phyloP scores from a whole-genome alignment of 768 basidiomycete species.

The Termitomyces sp. region DNA sequence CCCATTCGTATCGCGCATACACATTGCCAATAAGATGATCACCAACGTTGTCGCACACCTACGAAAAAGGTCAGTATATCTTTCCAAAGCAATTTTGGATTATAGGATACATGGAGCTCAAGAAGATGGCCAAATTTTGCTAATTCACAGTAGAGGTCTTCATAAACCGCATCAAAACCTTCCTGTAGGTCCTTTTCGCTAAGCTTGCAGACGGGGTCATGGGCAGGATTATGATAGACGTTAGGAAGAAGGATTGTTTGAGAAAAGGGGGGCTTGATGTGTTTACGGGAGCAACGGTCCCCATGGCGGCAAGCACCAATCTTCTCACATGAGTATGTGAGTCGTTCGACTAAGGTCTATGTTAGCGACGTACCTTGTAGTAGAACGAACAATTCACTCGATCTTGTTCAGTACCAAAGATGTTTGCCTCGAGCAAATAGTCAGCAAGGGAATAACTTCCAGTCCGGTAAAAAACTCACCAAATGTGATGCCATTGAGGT shows the following conservation, averaged over 20 bases:
- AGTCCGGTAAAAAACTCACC: slow-evolving; percentile 33
- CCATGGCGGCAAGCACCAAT: slow-evolving; percentile 99
- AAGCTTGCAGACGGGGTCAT: slow-evolving; percentile 86
- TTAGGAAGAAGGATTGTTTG: slow-evolving; percentile 96
- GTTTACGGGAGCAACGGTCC: slow-evolving; percentile 96
- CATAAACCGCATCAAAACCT: slow-evolving; percentile 90
- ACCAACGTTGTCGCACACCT: slow-evolving; percentile 99
- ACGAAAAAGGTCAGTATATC: slow-evolving; percentile 2
- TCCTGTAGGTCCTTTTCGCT: slow-evolving; percentile 86
- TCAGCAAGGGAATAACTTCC: not conserved
- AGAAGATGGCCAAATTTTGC: slow-evolving; percentile 93
- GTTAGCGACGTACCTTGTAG: slow-evolving; percentile 67
- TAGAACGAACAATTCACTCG: slow-evolving; percentile 99
- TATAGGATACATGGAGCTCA: slow-evolving; percentile 81
- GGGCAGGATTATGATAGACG: slow-evolving; percentile 97
- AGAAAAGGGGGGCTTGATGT: slow-evolving; percentile 96
- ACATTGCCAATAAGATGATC: slow-evolving; percentile 98
- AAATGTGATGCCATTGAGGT: slow-evolving; percentile 67
- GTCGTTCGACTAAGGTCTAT: slow-evolving; percentile 6
- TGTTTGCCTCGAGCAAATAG: slow-evolving; percentile 67
- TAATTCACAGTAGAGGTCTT: slow-evolving; percentile 92
- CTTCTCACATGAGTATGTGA: slow-evolving; percentile 30
- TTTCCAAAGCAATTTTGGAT: not conserved
- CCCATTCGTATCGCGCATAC: slow-evolving; percentile 98
- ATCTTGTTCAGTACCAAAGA: slow-evolving; percentile 92